Conservation (phyloP, 495 filamentous ascomycete species). For the Cryomyces minteri region DNA sequence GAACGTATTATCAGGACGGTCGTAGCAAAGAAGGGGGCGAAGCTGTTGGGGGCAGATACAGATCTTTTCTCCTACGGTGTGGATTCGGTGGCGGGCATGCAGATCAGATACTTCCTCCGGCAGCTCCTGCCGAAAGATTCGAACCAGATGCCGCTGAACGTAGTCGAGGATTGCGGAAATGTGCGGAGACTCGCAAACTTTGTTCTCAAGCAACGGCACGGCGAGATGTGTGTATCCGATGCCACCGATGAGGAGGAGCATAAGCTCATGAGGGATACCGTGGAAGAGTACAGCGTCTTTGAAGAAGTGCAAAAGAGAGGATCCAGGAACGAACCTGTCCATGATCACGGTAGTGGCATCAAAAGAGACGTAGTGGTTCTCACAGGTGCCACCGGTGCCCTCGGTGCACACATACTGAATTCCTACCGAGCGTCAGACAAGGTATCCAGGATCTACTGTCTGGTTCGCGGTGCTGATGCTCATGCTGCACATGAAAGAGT, state of each 20-base stretch:
- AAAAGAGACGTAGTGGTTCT: constrained; percentile 18
- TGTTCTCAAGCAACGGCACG: constrained; percentile 5
- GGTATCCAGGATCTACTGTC: constrained; percentile 31
- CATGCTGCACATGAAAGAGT: constrained; percentile 30
- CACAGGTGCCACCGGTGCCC: constrained; percentile 43
- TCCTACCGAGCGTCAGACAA: constrained; percentile 18
- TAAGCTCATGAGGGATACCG: constrained; percentile 15
- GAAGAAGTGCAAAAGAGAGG: neutral
- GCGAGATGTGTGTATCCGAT: neutral
- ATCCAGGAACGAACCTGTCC: neutral
- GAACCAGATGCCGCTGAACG: constrained; percentile 18
- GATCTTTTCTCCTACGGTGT: constrained; percentile 37
- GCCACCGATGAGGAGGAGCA: constrained; percentile 1
- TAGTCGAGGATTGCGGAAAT: constrained; percentile 32
- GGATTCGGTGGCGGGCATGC: constrained; percentile 34
- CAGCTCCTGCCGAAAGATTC: constrained; percentile 23
- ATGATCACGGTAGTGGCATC: neutral
- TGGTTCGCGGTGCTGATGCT: constrained; percentile 31
- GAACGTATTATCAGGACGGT: constrained; percentile 15
- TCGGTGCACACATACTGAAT: constrained; percentile 38
- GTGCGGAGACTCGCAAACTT: constrained; percentile 16
- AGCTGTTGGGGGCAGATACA: constrained; percentile 12
- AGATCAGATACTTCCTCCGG: constrained; percentile 26
- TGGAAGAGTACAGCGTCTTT: constrained; percentile 21
- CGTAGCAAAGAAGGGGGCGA: constrained; percentile 4